Base-by-base conservation (phyloP, 2,329 filamentous ascomycete genomes). In the Pseudocercospora vitis region DNA sequence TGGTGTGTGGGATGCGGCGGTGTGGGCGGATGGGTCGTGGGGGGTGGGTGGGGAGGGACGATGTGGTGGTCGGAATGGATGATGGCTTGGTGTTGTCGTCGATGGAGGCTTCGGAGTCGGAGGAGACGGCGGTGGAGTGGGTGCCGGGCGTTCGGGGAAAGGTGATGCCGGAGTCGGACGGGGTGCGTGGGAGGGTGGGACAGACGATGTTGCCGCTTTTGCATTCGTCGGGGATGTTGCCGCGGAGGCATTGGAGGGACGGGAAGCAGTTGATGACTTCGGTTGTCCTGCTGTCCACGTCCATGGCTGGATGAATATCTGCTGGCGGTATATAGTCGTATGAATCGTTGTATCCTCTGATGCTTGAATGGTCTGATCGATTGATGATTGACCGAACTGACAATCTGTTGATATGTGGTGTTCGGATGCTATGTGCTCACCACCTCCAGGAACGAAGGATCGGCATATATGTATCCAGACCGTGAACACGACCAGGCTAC, bases 1-100 rank as follows among this genome's bases (percentile, higher is more conserved):
- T 72, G 48, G 75, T 76, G 65, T 76, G 74, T 1, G 61, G 61
- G 42, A 63, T 61, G n/a, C 61, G 45, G 14, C 58, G 57, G 35
- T 60, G 58, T 6, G 55, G 61, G n/a, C 57, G 48, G 14, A 48
- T 57, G n/a, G 55, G 55, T 33, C 58, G 45, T 45, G 31, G 48
- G 4, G 52, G 48, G 19, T 48, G 47, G 29, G 45, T 32, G 18
- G 32, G 23, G 19, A 28, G 14, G 7, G 39, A 19, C 18, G 49
- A 2, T 7, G 35, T 28, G 7, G 19, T 26, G 44, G 26, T 44
- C 14, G 23, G 35, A 32, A 35, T 33, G 28, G 19, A 42, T 48
- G 47, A 21, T 48, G 12, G 8, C n/a, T n/a, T n/a, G n/a, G 48
- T 24, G 21, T 53, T 57, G 14, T 48, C 40, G 23, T 45, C 47